Evolutionary conservation across 352 stramenopile genomes (phyloP), one percentile per base, ranked within the genome.

Genomic region (Pythium scleroteichum): DNA sequence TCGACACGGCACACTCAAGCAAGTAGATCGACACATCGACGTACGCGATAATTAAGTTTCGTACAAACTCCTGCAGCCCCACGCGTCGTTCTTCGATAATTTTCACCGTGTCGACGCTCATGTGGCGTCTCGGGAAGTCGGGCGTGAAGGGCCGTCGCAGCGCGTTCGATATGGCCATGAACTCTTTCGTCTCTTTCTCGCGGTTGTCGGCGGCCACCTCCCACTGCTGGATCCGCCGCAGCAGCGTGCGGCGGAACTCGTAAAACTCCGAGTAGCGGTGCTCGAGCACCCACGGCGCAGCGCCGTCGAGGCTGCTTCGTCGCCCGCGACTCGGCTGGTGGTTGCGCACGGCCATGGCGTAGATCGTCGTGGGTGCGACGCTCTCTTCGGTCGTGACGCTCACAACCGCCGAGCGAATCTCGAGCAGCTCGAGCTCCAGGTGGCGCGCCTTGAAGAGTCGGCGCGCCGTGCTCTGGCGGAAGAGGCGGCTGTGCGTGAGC

Each of bases 241-340:
- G 56, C 48, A 88, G 56, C 19, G 58, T 53, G 26, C 71, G 58
- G 29, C 78, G 81, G 50, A 88, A 84, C 40, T 58, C 48, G 58
- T 75, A 80, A 55, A 88, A 90, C 63, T 90, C 76, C 8, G 81
- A 90, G 64, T 84, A 90, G 29, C 81, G 76, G 61, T 83, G 86
- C 47, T 72, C 62, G 29, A 90, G 53, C 33, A 68, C 64, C 81
- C 78, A 90, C 66, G 38, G 56, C 38, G 23, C 2, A 16, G 6
- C 10, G 71, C 13, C 13, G 16, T 16, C 71, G 54, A 60, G 65
- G 4, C 51, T 55, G 26, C 72, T 69, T 9, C 53, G 44, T 23
- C 55, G 54, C 17, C 19, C 55, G 53, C 22, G 54, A 24, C 12
- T 23, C 17, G 14, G 57, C 14, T 12, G 14, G 26, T 64, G 76